phyloP scores from a whole-genome alignment of 2,329 filamentous ascomycete species.

The Colletotrichum limetticola region DNA sequence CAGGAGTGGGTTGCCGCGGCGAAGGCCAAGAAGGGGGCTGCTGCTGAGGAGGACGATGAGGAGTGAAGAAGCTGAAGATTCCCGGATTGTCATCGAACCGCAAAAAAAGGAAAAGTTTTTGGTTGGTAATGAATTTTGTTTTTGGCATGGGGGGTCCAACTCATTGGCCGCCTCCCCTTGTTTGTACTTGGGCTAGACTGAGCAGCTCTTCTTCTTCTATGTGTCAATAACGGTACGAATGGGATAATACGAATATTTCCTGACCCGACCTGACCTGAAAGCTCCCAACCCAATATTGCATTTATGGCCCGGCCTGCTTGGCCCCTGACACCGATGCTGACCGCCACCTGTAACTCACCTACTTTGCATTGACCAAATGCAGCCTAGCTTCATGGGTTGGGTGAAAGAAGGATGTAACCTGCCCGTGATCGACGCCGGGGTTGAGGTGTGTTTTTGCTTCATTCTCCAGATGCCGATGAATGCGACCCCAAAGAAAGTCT shows the following conservation, averaged over 20 bases:
- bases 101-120: conserved; percentile 22
- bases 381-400: conserved; percentile 21
- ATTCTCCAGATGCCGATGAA: neutral
- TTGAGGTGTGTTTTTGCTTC: conserved; percentile 1
- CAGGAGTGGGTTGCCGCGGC: conserved; percentile 73
- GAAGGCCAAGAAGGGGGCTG: conserved; percentile 56
- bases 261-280: conserved; percentile 7
- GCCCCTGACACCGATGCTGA: neutral
- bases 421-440: conserved; percentile 23
- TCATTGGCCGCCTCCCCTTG: neutral
- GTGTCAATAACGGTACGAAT: conserved; percentile 21
- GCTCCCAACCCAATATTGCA: neutral
- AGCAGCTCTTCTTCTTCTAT: conserved; percentile 11
- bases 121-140: conserved; percentile 9
- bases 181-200: conserved; percentile 17
- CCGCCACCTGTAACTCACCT: conserved; percentile 3
- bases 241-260: conserved; percentile 3
- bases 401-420: conserved; percentile 1
- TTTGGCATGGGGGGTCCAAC: conserved; percentile 18
- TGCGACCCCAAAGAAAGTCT: neutral
- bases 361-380: neutral
- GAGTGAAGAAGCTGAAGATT: conserved; percentile 41
- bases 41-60: conserved; percentile 49
- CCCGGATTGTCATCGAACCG: neutral
- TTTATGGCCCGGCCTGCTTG: neutral